Conservation (phyloP, 2,329 filamentous ascomycete species). For the Colletotrichum magnum region DNA sequence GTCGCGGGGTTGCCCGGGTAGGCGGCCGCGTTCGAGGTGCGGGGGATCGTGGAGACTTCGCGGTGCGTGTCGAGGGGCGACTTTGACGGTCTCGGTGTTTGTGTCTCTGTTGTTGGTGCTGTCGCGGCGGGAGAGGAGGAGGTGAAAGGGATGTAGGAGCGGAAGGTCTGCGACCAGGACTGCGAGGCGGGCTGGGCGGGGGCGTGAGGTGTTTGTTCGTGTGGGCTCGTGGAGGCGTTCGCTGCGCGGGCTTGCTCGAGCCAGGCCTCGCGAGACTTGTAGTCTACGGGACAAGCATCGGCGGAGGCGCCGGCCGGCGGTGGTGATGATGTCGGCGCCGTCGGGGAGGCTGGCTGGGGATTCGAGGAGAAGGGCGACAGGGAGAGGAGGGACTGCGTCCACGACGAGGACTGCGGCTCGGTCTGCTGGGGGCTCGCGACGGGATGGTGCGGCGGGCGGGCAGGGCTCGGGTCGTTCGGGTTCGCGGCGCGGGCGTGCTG, state of each 20-base stretch:
- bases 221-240: slow-evolving; percentile 45
- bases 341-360: slow-evolving; percentile 29
- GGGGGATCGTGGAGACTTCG: slow-evolving; percentile 84
- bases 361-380: slow-evolving; percentile 49
- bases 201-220: slow-evolving; percentile 31
- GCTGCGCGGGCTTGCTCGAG: slow-evolving; percentile 76
- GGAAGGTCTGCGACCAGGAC: slow-evolving; percentile 61
- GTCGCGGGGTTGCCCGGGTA: slow-evolving; percentile 48
- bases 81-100: slow-evolving; percentile 26
- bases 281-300: slow-evolving; percentile 86
- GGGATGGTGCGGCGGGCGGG: slow-evolving; percentile 42
- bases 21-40: slow-evolving; percentile 59
- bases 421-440: slow-evolving; percentile 40
- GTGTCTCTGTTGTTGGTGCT: slow-evolving; percentile 34
- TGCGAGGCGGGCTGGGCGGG: slow-evolving; percentile 42
- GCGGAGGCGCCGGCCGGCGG: slow-evolving; percentile 39
- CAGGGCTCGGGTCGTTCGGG: slow-evolving; percentile 51
- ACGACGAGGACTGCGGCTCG: slow-evolving; percentile 50
- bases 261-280: slow-evolving; percentile 90
- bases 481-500: slow-evolving; percentile 72
- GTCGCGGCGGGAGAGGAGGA: slow-evolving; percentile 45
- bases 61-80: slow-evolving; percentile 73
- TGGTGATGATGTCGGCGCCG: slow-evolving; percentile 2
- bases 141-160: slow-evolving; percentile 59
- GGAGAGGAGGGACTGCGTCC: slow-evolving; percentile 59